A percentile compares a stretch with the other conserved stretches of the same genome.
phyloP scores from a whole-genome alignment of 352 stramenopile genomes.

The Sclerospora graminicola region DNA sequence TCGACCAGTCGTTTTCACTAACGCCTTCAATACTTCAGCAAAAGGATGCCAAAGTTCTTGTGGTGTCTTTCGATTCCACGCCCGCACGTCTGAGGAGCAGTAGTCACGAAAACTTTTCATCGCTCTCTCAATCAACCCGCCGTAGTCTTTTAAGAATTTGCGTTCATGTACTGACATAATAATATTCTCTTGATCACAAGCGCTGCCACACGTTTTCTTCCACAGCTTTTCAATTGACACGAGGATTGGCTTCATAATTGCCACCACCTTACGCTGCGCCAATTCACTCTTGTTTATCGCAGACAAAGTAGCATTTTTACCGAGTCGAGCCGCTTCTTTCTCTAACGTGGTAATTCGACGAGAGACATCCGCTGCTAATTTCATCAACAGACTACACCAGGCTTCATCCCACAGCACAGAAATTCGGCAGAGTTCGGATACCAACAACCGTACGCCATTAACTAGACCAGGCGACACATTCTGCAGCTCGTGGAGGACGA shows the following conservation, averaged over 20 bases:
- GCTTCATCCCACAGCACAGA: conserved; percentile 79
- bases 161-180: conserved; percentile 69
- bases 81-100: conserved; percentile 20
- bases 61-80: conserved; percentile 4
- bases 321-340: conserved; percentile 61
- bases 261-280: conserved; percentile 57
- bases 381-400: conserved; percentile 61
- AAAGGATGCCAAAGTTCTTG: conserved; percentile 57
- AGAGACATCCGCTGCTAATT: conserved; percentile 62
- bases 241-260: conserved; percentile 79
- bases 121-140: conserved; percentile 33
- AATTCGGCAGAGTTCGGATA: conserved; percentile 67
- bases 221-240: conserved; percentile 51
- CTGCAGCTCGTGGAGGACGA: conserved; percentile 35
- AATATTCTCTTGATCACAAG: conserved; percentile 10
- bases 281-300: conserved; percentile 50
- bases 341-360: conserved; percentile 57
- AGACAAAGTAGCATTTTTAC: conserved; percentile 60
- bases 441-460: conserved; percentile 42
- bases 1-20: conserved; percentile 30
- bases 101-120: conserved; percentile 34
- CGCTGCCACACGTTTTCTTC: conserved; percentile 46
- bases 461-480: conserved; percentile 31
- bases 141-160: conserved; percentile 60
- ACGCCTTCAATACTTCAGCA: conserved; percentile 54